Evolutionary conservation across 2,329 filamentous ascomycete species (phyloP).

Genomic region (Aureobasidium sp.): DNA sequence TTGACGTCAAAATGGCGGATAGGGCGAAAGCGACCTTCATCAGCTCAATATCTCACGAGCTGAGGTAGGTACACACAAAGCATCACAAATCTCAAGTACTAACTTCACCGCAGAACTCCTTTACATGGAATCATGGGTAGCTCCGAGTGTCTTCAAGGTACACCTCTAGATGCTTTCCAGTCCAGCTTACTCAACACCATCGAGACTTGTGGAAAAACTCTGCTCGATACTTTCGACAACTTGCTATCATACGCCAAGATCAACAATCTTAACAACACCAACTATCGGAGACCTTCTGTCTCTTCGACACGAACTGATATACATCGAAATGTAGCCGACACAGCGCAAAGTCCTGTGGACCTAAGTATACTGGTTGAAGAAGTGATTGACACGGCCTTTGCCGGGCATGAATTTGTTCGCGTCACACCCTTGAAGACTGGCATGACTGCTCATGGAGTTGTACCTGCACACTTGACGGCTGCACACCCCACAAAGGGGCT

Average conservation of each 20-base stretch:
- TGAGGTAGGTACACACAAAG: not conserved
- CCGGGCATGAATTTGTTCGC: slow-evolving; percentile 20
- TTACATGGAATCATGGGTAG: slow-evolving; percentile 34
- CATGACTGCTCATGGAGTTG: not conserved
- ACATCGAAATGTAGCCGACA: not conserved
- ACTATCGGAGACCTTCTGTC: not conserved
- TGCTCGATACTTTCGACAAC: slow-evolving; percentile 31
- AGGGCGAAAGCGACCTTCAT: slow-evolving; percentile 30
- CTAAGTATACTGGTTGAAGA: slow-evolving; percentile 47
- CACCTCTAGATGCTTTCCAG: slow-evolving; percentile 34
- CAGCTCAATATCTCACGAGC: slow-evolving; percentile 9
- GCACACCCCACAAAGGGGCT: not conserved
- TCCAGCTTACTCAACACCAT: slow-evolving; percentile 39
- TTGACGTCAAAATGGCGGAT: slow-evolving; percentile 35
- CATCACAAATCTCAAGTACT: not conserved
- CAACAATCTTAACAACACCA: slow-evolving; percentile 24
- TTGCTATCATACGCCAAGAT: slow-evolving; percentile 37
- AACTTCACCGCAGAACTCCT: slow-evolving; percentile 21
- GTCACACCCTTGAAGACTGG: slow-evolving; percentile 25
- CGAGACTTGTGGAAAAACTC: slow-evolving; percentile 30
- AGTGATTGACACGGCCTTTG: slow-evolving; percentile 45
- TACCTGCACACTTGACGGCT: not conserved
- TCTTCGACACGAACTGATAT: not conserved
- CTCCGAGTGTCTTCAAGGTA: slow-evolving; percentile 42
- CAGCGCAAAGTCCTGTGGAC: slow-evolving; percentile 26